Conservation (phyloP, 2,329 filamentous ascomycete species). For the Fusarium lateritium region DNA sequence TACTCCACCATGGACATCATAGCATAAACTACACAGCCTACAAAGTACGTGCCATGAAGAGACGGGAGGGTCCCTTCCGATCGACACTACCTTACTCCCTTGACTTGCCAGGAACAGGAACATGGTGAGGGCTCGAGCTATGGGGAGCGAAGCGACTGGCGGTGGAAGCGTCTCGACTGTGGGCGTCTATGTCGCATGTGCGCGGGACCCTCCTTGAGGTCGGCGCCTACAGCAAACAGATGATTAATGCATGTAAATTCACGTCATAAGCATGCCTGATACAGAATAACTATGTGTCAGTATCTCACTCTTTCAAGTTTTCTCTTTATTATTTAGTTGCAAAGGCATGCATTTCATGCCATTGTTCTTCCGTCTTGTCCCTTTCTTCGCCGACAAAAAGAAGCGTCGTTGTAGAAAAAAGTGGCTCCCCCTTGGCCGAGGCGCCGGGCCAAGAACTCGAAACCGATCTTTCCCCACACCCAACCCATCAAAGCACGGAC, state of each 20-base stretch:
- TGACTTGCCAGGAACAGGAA: slow-evolving; percentile 21
- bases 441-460: slow-evolving; percentile 29
- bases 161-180: slow-evolving; percentile 44
- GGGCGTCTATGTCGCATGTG: slow-evolving; percentile 46
- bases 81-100: slow-evolving; percentile 30
- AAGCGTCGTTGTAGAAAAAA: slow-evolving; percentile 18
- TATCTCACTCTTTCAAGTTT: background rate
- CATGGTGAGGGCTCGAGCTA: slow-evolving; percentile 3
- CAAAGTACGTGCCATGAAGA: background rate
- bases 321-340: background rate
- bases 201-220: slow-evolving; percentile 24
- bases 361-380: slow-evolving; percentile 8
- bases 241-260: slow-evolving; percentile 3
- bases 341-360: slow-evolving; percentile 16
- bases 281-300: background rate
- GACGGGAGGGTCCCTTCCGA: slow-evolving; percentile 14
- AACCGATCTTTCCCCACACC: slow-evolving; percentile 38
- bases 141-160: slow-evolving; percentile 37
- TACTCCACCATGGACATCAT: slow-evolving; percentile 27
- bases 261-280: background rate
- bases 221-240: slow-evolving; percentile 32
- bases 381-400: background rate
- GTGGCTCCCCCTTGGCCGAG: slow-evolving; percentile 30
- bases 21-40: slow-evolving; percentile 25
- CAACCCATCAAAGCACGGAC: slow-evolving; percentile 14